Base-by-base conservation (phyloP, 2,329 filamentous ascomycete genomes). In the Dothistroma septosporum region DNA sequence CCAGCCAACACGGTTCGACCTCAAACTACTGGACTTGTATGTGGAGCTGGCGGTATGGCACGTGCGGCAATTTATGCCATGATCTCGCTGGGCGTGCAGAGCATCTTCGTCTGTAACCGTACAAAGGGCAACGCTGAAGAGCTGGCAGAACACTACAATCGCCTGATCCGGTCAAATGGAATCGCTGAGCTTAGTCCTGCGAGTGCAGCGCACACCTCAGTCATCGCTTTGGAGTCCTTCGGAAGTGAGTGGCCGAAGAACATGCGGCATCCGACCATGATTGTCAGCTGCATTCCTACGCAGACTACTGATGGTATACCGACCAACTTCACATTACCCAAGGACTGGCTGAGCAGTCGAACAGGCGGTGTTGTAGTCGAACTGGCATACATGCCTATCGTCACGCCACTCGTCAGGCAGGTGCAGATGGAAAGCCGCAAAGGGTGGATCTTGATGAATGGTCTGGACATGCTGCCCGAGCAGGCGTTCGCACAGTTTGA, bases 401-500 rank as follows among this genome's bases (percentile, higher is more conserved):
- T 88, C 61, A 91, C 88, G 0, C 88, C 89, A 0, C 77, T 93
- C 4, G 78, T 91, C 48, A 80, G 82, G 33, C 89, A 92, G 68
- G 85, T 90, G 58, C 82, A 86, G 19, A 76, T 79, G 56, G 75
- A 84, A 72, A 79, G 84, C 21, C 77, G 85, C 58, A 78, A 82
- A 64, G 82, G 89, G 46, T 92, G 89, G 89, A 86, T 91, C 0
- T 81, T 89, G 19, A 84, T 92, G 74, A 88, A 92, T 68, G 89
- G 89, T 0, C 77, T 92, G 12, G 89, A 92, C 67, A 80, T 92
- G 52, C 75, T 93, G 14, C 88, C 88, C 0, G 90, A 92, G 72
- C 89, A 92, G 71, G 90, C 87, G 0, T 90, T 90, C 74, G 89
- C 89, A 0, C 89, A 92, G 68, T 93, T 92, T 69, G 90, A 93